Percentiles rank a stretch among this genome's conserved stretches.
Conservation (phyloP, 2,329 filamentous ascomycete species). For the Exophiala xenobiotica region DNA sequence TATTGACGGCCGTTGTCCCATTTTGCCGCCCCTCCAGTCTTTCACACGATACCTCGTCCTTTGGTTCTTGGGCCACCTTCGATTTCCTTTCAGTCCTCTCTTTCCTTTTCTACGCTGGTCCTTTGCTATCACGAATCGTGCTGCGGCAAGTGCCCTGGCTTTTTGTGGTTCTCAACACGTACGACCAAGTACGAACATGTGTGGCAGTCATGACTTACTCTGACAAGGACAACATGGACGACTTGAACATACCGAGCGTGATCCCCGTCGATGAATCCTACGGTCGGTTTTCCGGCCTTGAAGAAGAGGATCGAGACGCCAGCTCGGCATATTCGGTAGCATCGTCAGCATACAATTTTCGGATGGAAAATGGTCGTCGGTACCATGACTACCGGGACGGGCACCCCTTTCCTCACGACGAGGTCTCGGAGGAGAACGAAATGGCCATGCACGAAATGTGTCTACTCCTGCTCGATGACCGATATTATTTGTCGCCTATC, state of each 20-base stretch:
- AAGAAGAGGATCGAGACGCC: conserved; percentile 20
- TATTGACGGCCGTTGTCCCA: conserved; percentile 1
- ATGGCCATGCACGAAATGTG: conserved; percentile 22
- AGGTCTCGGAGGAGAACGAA: conserved; percentile 27
- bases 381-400: conserved; percentile 36
- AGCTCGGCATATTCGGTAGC: conserved; percentile 30
- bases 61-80: background rate
- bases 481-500: conserved; percentile 26
- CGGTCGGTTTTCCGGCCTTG: conserved; percentile 10
- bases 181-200: conserved; percentile 8
- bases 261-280: conserved; percentile 26
- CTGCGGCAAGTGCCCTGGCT: too few relatives aligned
- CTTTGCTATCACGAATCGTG: background rate
- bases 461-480: conserved; percentile 23
- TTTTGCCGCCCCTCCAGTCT: background rate
- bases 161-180: background rate
- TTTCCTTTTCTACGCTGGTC: background rate
- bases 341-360: conserved; percentile 33
- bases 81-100: background rate
- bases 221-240: conserved; percentile 24
- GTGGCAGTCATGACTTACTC: conserved; percentile 4
- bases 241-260: conserved; percentile 15
- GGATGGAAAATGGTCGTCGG: conserved; percentile 37
- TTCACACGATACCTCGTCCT: background rate
- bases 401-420: conserved; percentile 33